Evolutionary conservation across 2,329 filamentous ascomycete genomes (phyloP).

Genomic region (Lojkania enalia): DNA sequence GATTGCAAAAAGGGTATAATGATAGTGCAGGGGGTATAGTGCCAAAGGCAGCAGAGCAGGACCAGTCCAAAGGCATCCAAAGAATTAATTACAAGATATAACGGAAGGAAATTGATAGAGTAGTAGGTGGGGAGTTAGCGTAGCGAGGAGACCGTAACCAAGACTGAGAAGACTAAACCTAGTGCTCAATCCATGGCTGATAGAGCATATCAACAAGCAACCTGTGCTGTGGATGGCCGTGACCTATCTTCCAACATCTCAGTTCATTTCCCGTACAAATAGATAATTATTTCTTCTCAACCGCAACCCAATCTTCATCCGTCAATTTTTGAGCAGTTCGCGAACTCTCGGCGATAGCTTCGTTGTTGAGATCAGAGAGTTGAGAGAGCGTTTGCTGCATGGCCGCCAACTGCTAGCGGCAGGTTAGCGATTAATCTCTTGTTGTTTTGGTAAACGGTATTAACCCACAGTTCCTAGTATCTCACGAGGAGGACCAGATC

Average conservation of each 20-base stretch:
- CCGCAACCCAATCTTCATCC: constrained; percentile 31
- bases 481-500: constrained; percentile 22
- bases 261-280: background rate
- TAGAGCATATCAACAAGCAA: background rate
- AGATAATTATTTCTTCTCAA: constrained; percentile 11
- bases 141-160: too few species aligned
- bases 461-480: constrained; percentile 43
- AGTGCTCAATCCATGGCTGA: background rate
- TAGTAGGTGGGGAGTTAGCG: too few species aligned
- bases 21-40: background rate
- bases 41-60: background rate
- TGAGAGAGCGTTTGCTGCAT: constrained; percentile 43
- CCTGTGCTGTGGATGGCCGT: too few species aligned
- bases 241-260: too few species aligned
- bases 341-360: constrained; percentile 39
- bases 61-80: background rate
- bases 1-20: background rate
- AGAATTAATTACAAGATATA: background rate
- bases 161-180: background rate
- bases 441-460: background rate
- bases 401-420: constrained; percentile 43
- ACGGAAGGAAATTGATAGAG: background rate
- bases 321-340: constrained; percentile 35
- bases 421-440: constrained; percentile 27
- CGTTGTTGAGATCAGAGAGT: constrained; percentile 41